These are phyloP conservation scores for Microsporum ferrugineum DNA, from an alignment of 2,329 filamentous ascomycete genomes.

Conservation along the genomic window DNA sequence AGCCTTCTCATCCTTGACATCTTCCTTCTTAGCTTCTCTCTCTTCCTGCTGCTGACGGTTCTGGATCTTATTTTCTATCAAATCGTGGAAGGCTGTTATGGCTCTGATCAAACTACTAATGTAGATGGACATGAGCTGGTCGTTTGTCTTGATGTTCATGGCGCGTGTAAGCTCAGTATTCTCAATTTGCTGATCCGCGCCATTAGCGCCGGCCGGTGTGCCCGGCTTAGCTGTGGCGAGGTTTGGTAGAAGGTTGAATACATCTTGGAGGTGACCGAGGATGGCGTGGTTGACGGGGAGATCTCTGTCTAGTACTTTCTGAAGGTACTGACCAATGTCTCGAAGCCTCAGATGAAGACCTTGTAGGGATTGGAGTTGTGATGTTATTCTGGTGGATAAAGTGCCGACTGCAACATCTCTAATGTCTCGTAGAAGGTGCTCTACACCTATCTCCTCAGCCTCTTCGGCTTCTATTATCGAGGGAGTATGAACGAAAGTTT, in stretches of 20 bases:
- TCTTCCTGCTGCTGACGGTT: conserved; percentile 96
- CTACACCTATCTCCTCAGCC: conserved; percentile 96
- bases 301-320: conserved; percentile 87
- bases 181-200: conserved; percentile 46
- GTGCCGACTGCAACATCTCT: conserved; percentile 96
- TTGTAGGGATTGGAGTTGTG: conserved; percentile 93
- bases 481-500: conserved; percentile 96
- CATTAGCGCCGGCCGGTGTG: conserved; percentile 42
- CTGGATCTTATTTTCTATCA: conserved; percentile 99
- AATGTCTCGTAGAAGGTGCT: conserved; percentile 94
- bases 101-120: conserved; percentile 91
- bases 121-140: conserved; percentile 98
- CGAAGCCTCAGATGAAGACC: conserved; percentile 86
- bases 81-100: conserved; percentile 96
- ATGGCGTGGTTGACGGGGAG: conserved; percentile 96
- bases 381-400: conserved; percentile 90
- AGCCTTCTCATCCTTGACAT: conserved; percentile 45
- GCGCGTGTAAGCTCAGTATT: conserved; percentile 85
- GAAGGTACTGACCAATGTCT: conserved; percentile 89
- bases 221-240: conserved; percentile 66
- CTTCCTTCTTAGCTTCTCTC: conserved; percentile 70
- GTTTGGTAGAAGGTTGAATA: conserved; percentile 97
- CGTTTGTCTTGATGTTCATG: conserved; percentile 98
- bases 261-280: conserved; percentile 94
- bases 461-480: conserved; percentile 98